Base-by-base conservation (phyloP, 768 basidiomycete species). In the Trametes coccinea region DNA sequence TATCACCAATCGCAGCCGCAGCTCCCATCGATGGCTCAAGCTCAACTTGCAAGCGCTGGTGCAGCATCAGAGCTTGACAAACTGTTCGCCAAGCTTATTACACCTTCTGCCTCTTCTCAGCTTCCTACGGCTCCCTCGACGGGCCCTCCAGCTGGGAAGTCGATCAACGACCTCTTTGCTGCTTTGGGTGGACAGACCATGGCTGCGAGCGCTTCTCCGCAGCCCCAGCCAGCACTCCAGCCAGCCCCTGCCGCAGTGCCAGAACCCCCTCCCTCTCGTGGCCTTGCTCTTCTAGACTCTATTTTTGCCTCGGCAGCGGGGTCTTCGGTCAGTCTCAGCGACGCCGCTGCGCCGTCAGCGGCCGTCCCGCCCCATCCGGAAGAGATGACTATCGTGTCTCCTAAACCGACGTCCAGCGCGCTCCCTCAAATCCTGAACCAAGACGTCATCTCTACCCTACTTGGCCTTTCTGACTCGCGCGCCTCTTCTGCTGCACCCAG, bases 381-480 rank as follows among this genome's bases (percentile, higher is more conserved):
- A 33, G 63, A 68, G n/a, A 72, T 73, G 52, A 71, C 77, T 6
- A 84, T 86, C 39, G 76, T 82, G 55, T 82, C 84, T n/a, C 85
- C 84, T 6, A 79, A 83, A 57, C 84, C 85, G 1, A 82, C 82
- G 2, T 77, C 77, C 1, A 78, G 77, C 3, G 67, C 81, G 10
- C 75, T 78, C 5, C 88, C 88, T 0, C 88, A 90, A 69, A 80
- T 90, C 17, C 81, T 92, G 47, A 86, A 84, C 53, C 85, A 88
- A 69, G 84, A 89, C 56, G 89, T 90, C 41, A 84, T 90, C 40
- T 83, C 83, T 2, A 77, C 81, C 3, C 79, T 92, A 8, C 77
- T 90, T 2, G 88, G 89, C 4, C 75, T 87, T 43, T 73, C 76
- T 4, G 61, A 63, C 52, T 75, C 75, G 2, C 72, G 72, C 13